Evolutionary conservation across 2,329 filamentous ascomycete species (phyloP), one percentile per base, ranked within the genome.

Genomic region (Didymella pomorum): DNA sequence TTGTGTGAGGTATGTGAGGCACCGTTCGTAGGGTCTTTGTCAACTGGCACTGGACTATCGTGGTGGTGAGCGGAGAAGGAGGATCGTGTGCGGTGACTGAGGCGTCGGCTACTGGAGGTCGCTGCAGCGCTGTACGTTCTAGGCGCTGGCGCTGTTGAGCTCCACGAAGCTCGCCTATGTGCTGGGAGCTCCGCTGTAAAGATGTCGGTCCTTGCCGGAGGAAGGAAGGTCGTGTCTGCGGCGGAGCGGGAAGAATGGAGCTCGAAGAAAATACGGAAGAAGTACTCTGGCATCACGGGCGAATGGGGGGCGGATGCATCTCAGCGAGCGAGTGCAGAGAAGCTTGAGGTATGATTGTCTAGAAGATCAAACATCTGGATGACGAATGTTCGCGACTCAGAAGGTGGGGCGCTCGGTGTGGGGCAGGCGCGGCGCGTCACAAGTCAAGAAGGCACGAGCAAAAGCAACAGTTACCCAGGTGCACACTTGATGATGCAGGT

Each of bases 211-310:
- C 66, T 72, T 26, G 75, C 67, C 29, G 77, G 67, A 49, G 80
- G 81, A 31, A 76, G 56, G 64, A 75, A 82, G n/a, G 64, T 68
- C 23, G 69, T 62, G 26, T 69, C 59, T 8, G 71, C 63, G n/a
- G 68, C 65, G 11, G 70, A 71, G 68, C 72, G 71, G 43, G 69
- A 77, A 62, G 80, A 72, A 67, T 86, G 81, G 18, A 89, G 76
- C 81, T 89, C 86, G 66, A 89, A 80, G 63, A 80, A 80, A 58
- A 89, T 73, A 68, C 89, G 85, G 69, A 86, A 89, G 74, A 87
- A 88, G 73, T 87, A 88, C 49, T 83, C 82, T 73, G 83, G 83
- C 84, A 86, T 86, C 65, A 79, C 68, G 64, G 58, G 20, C 23
- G 39, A 14, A 21, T 51, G 23, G 14, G 2, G 5, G n/a, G 29